Base-by-base conservation (phyloP, 108 stramenopile genomes). In the Cyclotella sp. region DNA sequence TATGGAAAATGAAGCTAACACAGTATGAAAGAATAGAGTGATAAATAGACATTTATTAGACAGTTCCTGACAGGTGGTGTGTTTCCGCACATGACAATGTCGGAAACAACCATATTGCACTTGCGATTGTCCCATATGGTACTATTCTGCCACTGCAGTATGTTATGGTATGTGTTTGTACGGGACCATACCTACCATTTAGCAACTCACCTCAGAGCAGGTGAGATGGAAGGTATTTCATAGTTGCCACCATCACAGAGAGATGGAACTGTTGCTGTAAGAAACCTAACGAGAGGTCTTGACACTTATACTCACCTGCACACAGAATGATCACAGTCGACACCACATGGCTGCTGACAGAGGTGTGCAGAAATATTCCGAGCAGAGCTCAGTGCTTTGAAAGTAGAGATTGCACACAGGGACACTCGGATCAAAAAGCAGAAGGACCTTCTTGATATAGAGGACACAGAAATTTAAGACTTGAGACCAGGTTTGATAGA, bases 151-250 rank as follows among this genome's bases (percentile, higher is more conserved):
- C n/a, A n/a, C n/a, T n/a, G n/a, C n/a, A n/a, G n/a, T n/a, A n/a
- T n/a, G n/a, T n/a, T n/a, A n/a, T n/a, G n/a, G n/a, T n/a, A n/a
- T n/a, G n/a, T n/a, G n/a, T n/a, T n/a, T n/a, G n/a, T n/a, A n/a
- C n/a, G n/a, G n/a, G n/a, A n/a, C n/a, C n/a, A n/a, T n/a, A n/a
- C n/a, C n/a, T n/a, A n/a, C 79, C 98, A 73, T 84, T 95, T 34
- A 92, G 90, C 77, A 81, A 85, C 58, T 97, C 69, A 83, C 85
- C 26, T 95, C 95, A n/a, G 90, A 89, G 29, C 96, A 96, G 78
- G 97, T 96, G 78, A 78, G 96, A 39, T 76, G 90, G 14, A 82
- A 87, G 46, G 88, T 83, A 47, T 94, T 96, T 67, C 80, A 86
- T 15, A 80, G 86, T 27, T 88, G 88, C 63, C 90, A 91, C 21